Evolutionary conservation across 2,329 filamentous ascomycete genomes (phyloP).

Genomic region (Neofusicoccum laricinum): DNA sequence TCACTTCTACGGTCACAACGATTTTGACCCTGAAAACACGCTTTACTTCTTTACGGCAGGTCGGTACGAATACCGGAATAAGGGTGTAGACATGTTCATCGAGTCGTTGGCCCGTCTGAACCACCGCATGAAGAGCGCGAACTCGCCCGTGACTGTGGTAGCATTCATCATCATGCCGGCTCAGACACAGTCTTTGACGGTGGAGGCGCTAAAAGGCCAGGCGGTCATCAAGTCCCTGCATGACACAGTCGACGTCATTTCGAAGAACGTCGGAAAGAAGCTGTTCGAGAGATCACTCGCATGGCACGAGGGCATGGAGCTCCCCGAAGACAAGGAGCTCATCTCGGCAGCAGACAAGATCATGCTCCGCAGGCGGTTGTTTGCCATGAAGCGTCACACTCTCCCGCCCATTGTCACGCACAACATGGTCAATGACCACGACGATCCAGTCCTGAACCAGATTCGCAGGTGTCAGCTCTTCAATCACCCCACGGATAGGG

Average conservation of each 20-base stretch:
- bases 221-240: slow-evolving; percentile 94
- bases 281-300: slow-evolving; percentile 91
- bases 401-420: slow-evolving; percentile 96
- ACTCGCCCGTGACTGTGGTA: slow-evolving; percentile 90
- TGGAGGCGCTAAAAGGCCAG: slow-evolving; percentile 93
- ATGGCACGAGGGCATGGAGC: slow-evolving; percentile 91
- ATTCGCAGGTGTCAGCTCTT: slow-evolving; percentile 94
- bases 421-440: slow-evolving; percentile 93
- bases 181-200: slow-evolving; percentile 89
- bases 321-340: slow-evolving; percentile 95
- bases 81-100: slow-evolving; percentile 99
- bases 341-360: slow-evolving; percentile 91
- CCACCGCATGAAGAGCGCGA: slow-evolving; percentile 79
- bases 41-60: slow-evolving; percentile 97
- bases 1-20: slow-evolving; percentile 97
- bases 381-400: slow-evolving; percentile 90
- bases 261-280: slow-evolving; percentile 86
- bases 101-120: slow-evolving; percentile 93
- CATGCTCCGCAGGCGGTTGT: slow-evolving; percentile 83
- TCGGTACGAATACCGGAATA: slow-evolving; percentile 96
- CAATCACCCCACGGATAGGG: slow-evolving; percentile 90
- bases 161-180: slow-evolving; percentile 99
- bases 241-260: slow-evolving; percentile 90
- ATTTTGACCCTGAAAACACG: slow-evolving; percentile 95
- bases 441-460: slow-evolving; percentile 94